Evolutionary conservation across 176 grass and related monocot species (phyloP), one percentile per base, ranked within the genome.

Genomic region (Aechmea fasciata): DNA sequence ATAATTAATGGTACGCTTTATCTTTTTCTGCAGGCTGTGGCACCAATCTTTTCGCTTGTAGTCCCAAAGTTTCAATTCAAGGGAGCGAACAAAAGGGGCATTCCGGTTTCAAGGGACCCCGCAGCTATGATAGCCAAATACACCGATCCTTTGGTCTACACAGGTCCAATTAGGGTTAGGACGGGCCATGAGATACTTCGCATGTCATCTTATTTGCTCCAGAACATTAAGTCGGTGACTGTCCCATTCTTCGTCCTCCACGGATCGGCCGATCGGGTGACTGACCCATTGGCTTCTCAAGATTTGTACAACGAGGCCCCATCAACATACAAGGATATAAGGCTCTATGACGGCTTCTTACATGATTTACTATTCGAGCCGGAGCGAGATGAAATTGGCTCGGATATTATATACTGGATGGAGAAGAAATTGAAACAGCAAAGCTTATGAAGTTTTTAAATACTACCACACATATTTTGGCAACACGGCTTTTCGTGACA

Each of bases 281-380:
- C 94, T 1, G 94, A 99, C 73, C 94, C 94, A 12, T 47, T 90
- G 76, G 94, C 94, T 15, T 93, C 89, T 3, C 86, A 80, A 66
- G 94, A 92, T 41, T 79, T 97, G 15, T 85, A 85, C 71, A 79
- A 64, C 11, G 79, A 87, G 51, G 89, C 94, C 1, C 68, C 74
- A 11, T 99, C 94, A 0, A 50, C 10, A 17, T 76, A 85, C 78
- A 99, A 99, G 79, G 77, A 90, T 22, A 29, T 93, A 5, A 83
- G 79, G 69, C 84, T 99, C 48, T 97, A 97, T 26, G 86, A 97
- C 1, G 94, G 94, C 9, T 93, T 99, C 84, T 72, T 99, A 33
- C 94, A 99, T 8, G 94, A 99, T 54, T 77, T 99, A 71, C 85
- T 99, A 24, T 99, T 99, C 1, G 94, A 99, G 75, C 94, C 94